Base-by-base conservation (phyloP, 495 filamentous ascomycete genomes). In the Xylaria grammica region DNA sequence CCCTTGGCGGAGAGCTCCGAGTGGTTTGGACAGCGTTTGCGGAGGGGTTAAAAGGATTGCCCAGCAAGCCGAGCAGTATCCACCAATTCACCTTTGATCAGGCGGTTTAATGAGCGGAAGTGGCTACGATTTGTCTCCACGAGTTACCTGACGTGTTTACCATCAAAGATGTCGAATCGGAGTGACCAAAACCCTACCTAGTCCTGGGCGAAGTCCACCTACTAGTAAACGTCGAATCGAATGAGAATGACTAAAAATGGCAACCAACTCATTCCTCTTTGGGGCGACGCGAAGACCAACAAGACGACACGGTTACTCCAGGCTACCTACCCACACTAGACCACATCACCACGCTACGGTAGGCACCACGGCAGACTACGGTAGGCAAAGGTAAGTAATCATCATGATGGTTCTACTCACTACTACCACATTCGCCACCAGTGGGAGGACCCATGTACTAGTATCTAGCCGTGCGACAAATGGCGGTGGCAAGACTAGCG, bases 1-100 rank as follows among this genome's bases (percentile, higher is more conserved):
- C 53, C 34, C 56, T 59, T 59, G 56, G 56, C 56, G 56, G n/a
- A 22, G 29, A 46, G 27, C 44, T 19, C 3, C 34, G 54, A 45
- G 20, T 17, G 53, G 11, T 38, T 40, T 6, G 32, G 8, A 27
- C 9, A 19, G 1, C 1, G 27, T 52, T 1, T 24, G 11, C 29
- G n/a, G 27, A 11, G 34, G 34, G 5, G 34, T 36, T 36, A 11
- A 19, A 48, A 59, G 56, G 42, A 48, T 59, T 59, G 56, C 56
- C 56, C 56, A 59, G 56, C 38, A 58, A 17, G 42, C 29, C 56
- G 13, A 59, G 56, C 19, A 34, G 15, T 34, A 56, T 10, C 34
- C 32, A 40, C 32, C 34, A 19, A 34, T 42, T 56, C 19, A 34
- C 34, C 30, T 11, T 26, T 40, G 1, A 6, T 19, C 32, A 9